phyloP scores from a whole-genome alignment of 2,329 filamentous ascomycete species.

The Hymenoscyphus fructigenus region DNA sequence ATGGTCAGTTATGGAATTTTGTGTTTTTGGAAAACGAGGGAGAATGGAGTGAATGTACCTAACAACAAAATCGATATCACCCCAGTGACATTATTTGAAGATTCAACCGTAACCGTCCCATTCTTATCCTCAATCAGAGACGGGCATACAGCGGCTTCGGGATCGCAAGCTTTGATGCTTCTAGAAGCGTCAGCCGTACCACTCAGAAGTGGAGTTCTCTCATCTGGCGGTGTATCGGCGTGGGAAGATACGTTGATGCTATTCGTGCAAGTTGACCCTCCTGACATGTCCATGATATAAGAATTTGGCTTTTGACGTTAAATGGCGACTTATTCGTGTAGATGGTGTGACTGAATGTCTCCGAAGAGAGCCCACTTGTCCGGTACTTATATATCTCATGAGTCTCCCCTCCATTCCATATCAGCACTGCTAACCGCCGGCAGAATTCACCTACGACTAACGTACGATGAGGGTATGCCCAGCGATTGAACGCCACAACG shows the following conservation, averaged over 20 bases:
- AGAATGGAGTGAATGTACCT: conserved; percentile 9
- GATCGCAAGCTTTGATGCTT: background rate
- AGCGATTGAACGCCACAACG: background rate
- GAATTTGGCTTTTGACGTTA: background rate
- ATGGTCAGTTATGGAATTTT: conserved; percentile 36
- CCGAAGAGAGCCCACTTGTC: background rate
- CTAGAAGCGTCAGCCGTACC: background rate
- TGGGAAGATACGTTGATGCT: background rate
- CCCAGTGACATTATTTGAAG: conserved; percentile 15
- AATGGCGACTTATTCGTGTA: background rate
- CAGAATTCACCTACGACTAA: background rate
- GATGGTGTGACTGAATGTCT: background rate
- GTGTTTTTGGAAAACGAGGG: background rate
- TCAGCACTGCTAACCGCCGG: background rate
- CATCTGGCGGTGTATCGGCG: background rate
- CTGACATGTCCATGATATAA: background rate
- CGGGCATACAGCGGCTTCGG: background rate
- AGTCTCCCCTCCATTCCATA: background rate
- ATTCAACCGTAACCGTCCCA: background rate
- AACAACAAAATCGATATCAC: conserved; percentile 26
- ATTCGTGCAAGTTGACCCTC: background rate
- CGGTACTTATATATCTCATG: background rate
- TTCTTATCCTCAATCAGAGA: background rate
- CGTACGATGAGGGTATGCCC: background rate
- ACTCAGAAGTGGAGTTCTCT: conserved; percentile 7